phyloP scores from a whole-genome alignment of 176 grass and related monocot species.

The Dactylis glomerata region DNA sequence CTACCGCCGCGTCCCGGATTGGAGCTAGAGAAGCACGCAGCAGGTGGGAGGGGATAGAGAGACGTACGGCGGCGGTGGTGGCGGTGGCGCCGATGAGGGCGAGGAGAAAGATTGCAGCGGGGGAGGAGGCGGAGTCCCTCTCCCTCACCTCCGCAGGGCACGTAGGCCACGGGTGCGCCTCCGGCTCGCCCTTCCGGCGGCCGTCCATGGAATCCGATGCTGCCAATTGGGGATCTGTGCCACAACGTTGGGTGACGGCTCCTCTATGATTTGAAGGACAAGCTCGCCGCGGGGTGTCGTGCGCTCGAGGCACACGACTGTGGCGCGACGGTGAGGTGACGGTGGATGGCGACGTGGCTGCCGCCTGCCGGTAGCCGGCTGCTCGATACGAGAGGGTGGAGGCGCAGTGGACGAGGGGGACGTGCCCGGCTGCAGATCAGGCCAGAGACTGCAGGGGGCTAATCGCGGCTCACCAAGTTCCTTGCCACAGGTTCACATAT shows the following conservation, averaged over 20 bases:
- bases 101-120: conserved; percentile 35
- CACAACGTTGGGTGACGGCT: not conserved
- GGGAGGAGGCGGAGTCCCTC: conserved; percentile 15
- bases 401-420: not conserved
- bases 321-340: not conserved
- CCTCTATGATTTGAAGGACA: not conserved
- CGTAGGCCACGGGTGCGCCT: not conserved
- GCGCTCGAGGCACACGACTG: not conserved
- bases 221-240: conserved; percentile 29
- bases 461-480: too few relatives aligned
- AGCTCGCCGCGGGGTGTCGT: not conserved
- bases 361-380: not conserved
- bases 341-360: not conserved
- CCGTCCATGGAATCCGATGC: conserved; percentile 22
- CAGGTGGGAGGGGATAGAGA: not conserved
- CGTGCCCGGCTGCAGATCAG: not conserved
- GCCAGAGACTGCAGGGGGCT: not conserved
- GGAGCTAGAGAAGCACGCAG: not conserved
- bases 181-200: conserved; percentile 15
- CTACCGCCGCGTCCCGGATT: not conserved
- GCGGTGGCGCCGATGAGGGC: conserved; percentile 49
- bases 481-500: too few relatives aligned
- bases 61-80: conserved; percentile 44
- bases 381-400: not conserved
- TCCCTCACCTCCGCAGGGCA: not conserved